Evolutionary conservation across 495 filamentous ascomycete species (phyloP), one percentile per base, ranked within the genome.

Genomic region (Penicillium coprophilum): DNA sequence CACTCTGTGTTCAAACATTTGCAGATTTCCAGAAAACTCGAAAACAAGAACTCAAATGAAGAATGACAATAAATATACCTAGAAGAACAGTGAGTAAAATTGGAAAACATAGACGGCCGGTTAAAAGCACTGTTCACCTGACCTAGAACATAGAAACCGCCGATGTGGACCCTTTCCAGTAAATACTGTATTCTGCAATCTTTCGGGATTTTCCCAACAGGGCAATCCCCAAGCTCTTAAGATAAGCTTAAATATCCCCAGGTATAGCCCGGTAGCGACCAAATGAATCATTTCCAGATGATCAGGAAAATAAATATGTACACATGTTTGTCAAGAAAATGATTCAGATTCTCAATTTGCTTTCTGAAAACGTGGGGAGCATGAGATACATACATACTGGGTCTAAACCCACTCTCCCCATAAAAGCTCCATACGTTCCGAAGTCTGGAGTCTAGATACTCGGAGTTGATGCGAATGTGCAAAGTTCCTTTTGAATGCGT

Each of bases 381-480:
- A 36, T 31, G 34, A 51, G 20, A 38, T 31, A 9, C 17, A 27
- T 20, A 23, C 30, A n/a, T n/a, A n/a, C n/a, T n/a, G 20, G 48
- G 20, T 34, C 41, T 20, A 11, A 52, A 41, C 21, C 50, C 50
- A 52, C 34, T 41, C 30, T 38, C 38, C 36, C 50, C 50, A 52
- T 51, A 24, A 51, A 51, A 31, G 31, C 34, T 19, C 53, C 53
- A 56, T 48, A n/a, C 24, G 4, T 23, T 15, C 41, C 31, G 41
- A 46, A 56, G 53, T 49, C n/a, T 39, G 8, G 28, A 31, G 19
- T 44, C 23, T 31, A 27, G 24, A 10, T 21, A 10, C 31, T 53
- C 50, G 50, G 50, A 44, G 38, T 44, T 53, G 50, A 34, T 53
- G 50, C 38, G 50, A 50, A 19, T 20, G 12, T 15, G 13, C 6